Evolutionary conservation across 2,329 filamentous ascomycete species (phyloP).

Genomic region (Ophiostoma piceae): DNA sequence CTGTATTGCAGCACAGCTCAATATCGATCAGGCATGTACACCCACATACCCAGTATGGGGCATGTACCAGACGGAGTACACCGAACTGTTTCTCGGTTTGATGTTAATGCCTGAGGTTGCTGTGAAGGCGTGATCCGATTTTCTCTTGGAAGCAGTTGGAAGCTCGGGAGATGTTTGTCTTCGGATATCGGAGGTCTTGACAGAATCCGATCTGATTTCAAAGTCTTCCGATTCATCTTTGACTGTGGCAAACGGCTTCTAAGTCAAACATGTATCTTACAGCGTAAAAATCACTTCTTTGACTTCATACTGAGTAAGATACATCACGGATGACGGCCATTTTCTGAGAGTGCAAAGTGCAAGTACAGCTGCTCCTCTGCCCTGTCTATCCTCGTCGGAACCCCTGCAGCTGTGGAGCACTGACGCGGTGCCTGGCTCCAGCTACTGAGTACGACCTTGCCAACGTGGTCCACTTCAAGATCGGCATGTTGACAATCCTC

Average conservation of each 20-base stretch:
- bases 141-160: too few species aligned
- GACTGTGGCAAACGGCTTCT: too few species aligned
- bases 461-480: constrained; percentile 3
- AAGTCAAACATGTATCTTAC: too few species aligned
- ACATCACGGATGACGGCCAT: too few species aligned
- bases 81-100: background rate
- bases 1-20: background rate
- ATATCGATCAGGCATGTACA: background rate
- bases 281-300: too few species aligned
- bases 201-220: background rate
- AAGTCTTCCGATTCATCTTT: background rate
- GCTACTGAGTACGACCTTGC: background rate
- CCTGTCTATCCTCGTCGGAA: constrained; percentile 1
- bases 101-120: background rate
- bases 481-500: constrained; percentile 5
- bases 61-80: background rate
- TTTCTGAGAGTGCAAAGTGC: too few species aligned
- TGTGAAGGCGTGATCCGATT: background rate
- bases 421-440: background rate
- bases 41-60: background rate
- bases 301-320: too few species aligned
- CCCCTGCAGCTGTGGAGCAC: constrained; percentile 1
- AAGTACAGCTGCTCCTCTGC: background rate
- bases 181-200: background rate
- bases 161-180: background rate